Conservation (phyloP, 2,329 filamentous ascomycete species). For the Paraconiothyrium brasiliense region DNA sequence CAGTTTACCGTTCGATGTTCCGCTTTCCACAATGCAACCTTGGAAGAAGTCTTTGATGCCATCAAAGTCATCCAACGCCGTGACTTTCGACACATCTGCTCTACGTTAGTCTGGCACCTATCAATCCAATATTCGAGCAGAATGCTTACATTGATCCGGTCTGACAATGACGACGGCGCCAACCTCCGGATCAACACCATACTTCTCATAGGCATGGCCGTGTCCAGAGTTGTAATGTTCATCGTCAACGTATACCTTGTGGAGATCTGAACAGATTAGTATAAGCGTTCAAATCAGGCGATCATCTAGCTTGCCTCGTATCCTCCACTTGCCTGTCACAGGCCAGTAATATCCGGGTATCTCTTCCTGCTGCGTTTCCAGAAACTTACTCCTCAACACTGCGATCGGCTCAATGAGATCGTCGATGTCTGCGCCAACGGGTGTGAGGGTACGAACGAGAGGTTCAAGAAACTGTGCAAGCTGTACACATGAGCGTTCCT, state of each 20-base stretch:
- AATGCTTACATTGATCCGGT: constrained; percentile 66
- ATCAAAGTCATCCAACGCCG: constrained; percentile 29
- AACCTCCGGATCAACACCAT: constrained; percentile 57
- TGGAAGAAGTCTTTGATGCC: constrained; percentile 36
- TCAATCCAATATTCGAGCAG: background rate
- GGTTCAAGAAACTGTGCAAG: constrained; percentile 29
- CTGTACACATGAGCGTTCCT: constrained; percentile 26
- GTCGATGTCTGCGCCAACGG: constrained; percentile 57
- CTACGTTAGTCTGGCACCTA: constrained; percentile 16
- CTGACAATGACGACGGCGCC: constrained; percentile 62
- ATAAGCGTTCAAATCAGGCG: background rate
- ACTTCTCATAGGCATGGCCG: constrained; percentile 65
- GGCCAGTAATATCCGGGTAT: constrained; percentile 68
- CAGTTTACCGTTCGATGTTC: background rate
- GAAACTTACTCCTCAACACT: constrained; percentile 61
- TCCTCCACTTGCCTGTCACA: constrained; percentile 63
- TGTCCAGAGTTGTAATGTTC: constrained; percentile 65
- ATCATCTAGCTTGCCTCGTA: constrained; percentile 57
- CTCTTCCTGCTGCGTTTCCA: constrained; percentile 59
- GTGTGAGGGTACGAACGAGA: constrained; percentile 56
- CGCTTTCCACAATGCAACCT: constrained; percentile 24
- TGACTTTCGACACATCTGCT: constrained; percentile 42
- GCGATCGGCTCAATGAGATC: constrained; percentile 67
- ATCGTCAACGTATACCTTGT: constrained; percentile 69
- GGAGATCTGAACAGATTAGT: constrained; percentile 56